Percentiles rank a stretch among this genome's conserved stretches.
Evolutionary conservation across 257 asterid genomes (phyloP).

Genomic region (Paulownia fortunei): DNA sequence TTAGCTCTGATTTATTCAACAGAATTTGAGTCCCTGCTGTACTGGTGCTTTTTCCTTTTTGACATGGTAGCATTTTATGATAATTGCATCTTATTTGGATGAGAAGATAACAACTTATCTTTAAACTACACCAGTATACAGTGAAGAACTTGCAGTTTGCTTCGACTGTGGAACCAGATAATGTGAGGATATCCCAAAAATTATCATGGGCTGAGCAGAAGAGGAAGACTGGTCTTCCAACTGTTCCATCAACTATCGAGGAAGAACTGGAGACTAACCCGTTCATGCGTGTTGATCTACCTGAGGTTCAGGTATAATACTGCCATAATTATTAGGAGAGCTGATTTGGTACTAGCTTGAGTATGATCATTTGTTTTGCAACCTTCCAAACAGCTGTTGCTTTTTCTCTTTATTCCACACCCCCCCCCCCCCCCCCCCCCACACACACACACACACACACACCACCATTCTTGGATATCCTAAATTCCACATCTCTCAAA

Average conservation of each 20-base stretch:
- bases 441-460: too few species aligned
- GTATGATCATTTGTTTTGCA: not conserved
- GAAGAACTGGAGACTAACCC: slow-evolving; percentile 92
- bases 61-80: not conserved
- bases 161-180: slow-evolving; percentile 75
- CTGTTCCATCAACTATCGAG: slow-evolving; percentile 87
- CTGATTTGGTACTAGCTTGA: not conserved
- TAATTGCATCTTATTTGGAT: not conserved
- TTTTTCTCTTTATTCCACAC: too few species aligned
- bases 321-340: not conserved
- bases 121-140: slow-evolving; percentile 40
- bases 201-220: slow-evolving; percentile 55
- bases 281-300: slow-evolving; percentile 89
- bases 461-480: not conserved
- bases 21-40: not conserved
- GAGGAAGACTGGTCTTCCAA: slow-evolving; percentile 62
- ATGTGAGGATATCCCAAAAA: slow-evolving; percentile 54
- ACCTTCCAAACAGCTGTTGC: too few species aligned
- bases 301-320: slow-evolving; percentile 80
- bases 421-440: too few species aligned
- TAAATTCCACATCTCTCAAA: not conserved
- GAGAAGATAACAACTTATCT: slow-evolving; percentile 9
- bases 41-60: not conserved
- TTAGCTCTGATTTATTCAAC: not conserved
- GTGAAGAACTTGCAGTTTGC: slow-evolving; percentile 83